Base-by-base conservation (phyloP, 1,284 basidiomycete species). In the Tremellales sp. region DNA sequence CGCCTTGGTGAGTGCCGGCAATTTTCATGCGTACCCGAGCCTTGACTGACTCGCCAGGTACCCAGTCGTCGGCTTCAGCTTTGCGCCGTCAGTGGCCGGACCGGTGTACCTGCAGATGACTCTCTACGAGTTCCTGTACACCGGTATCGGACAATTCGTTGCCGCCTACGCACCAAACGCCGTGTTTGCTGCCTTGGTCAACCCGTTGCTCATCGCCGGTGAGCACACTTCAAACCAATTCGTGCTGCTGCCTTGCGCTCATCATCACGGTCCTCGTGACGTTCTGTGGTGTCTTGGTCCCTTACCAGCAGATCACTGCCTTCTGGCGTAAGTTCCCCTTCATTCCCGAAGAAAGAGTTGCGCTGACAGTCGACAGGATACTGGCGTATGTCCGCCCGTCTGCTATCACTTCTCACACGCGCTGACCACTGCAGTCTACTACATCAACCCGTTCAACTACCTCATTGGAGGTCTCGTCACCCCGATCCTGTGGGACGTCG, bases 91-190 rank as follows among this genome's bases (percentile, higher is more conserved):
- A 23, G 54, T 62, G 10, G 67, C 62, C 4, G 69, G 66, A 19
- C 65, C 67, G 4, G 68, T 71, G 12, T 73, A 67, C 58, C 61
- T 72, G 36, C 61, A 68, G 47, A 67, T 73, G 61, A 62, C 66
- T 2, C 51, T 73, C 3, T 73, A 72, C 62, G 70, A 73, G 55
- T 65, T 72, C 58, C 53, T 72, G 13, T 73, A 73, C 54, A 73
- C 68, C 2, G 67, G 66, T 25, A 69, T 71, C 39, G 68, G 44
- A 48, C 61, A 54, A 54, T 58, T 58, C 49, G 49, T 60, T 42
- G 64, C 64, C 22, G 66, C 64, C 2, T 64, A 65, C 45, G 64
- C 64, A 3, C 66, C 66, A 24, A 66, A 65, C 46, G 58, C 64
- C 43, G 64, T 67, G 10, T 65, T 67, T 21, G 67, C 67, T n/a